These are phyloP conservation scores for Ramularia endophylla DNA, from an alignment of 2,329 filamentous ascomycete genomes.

Conservation along the genomic window DNA sequence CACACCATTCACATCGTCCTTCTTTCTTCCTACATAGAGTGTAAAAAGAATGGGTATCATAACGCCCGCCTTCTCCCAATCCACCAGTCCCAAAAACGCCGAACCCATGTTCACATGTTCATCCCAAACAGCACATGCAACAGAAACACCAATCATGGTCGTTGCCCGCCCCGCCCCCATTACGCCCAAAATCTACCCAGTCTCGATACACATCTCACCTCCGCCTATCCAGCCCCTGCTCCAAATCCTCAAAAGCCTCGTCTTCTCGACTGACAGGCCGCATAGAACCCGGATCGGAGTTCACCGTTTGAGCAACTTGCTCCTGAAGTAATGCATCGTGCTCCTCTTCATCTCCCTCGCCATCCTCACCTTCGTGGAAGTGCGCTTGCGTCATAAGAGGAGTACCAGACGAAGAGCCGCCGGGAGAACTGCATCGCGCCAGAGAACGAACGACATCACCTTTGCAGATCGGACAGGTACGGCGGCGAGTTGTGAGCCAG, in stretches of 20 bases:
- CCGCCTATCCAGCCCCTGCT: conserved; percentile 22
- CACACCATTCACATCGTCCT: no score
- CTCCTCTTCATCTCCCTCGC: conserved; percentile 19
- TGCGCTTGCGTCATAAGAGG: conserved; percentile 10
- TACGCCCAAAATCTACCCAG: no score
- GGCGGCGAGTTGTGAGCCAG: conserved; percentile 89
- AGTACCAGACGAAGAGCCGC: neutral
- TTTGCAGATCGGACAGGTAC: conserved; percentile 99
- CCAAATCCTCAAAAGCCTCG: conserved; percentile 32
- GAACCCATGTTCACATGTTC: no score
- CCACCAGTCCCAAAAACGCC: no score
- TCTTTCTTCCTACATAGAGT: no score
- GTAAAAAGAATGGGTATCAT: no score
- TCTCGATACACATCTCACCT: no score
- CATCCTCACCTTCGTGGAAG: conserved; percentile 17
- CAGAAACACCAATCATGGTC: no score
- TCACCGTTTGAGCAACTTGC: conserved; percentile 26
- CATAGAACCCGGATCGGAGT: conserved; percentile 28
- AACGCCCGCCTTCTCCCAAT: no score
- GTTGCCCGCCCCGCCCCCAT: no score
- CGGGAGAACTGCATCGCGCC: conserved; percentile 20
- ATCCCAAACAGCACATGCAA: no score
- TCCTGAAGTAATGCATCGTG: conserved; percentile 20
- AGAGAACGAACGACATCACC: conserved; percentile 73
- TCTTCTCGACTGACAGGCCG: conserved; percentile 29